Evolutionary conservation across 495 filamentous ascomycete species (phyloP), one percentile per base, ranked within the genome.

Genomic region (Daldinia loculata): DNA sequence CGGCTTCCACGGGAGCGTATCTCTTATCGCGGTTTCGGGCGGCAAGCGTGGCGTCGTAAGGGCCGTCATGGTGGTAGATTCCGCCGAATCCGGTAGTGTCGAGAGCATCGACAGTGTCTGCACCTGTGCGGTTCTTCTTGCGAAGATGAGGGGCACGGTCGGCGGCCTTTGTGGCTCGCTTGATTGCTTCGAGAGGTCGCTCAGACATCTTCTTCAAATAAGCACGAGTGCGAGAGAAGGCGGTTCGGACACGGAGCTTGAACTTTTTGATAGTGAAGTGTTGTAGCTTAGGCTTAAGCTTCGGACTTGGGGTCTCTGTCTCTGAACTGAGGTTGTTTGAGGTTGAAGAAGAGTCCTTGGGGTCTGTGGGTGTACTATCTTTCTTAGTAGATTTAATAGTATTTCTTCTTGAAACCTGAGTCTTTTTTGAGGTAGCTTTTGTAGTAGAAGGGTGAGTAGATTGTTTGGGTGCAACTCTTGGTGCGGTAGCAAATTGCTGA

Each of bases 31-130:
- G 80, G 78, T 97, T 97, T 22, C 91, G 82, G 27, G 92, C 86
- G 6, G 89, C 79, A 51, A 92, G 84, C 4, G 91, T 90, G 0
- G 95, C 93, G 77, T 99, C 95, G 70, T 92, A 99, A 0, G 95
- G 95, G 0, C 95, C 95, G 62, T 91, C 92, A 71, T 99, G 95
- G 76, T 99, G 95, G 74, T 97, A 98, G 2, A 83, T 80, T 17
- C 84, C 82, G 3, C 83, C 84, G 2, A 89, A 80, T 7, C 76
- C 74, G 1, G 82, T 78, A 57, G 83, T 80, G 71, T 97, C 95
- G 0, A 99, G 86, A 3, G 84, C 76, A 78, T 99, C 95, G 70
- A 99, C 93, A 12, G 84, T 83, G 74, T 99, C 95, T 0, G 92
- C 81, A 32, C 89, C 86, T 15, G 92, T 88, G 11, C 90, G 82